phyloP scores from a whole-genome alignment of 2,329 filamentous ascomycete species.

The Verticillium nubilum region DNA sequence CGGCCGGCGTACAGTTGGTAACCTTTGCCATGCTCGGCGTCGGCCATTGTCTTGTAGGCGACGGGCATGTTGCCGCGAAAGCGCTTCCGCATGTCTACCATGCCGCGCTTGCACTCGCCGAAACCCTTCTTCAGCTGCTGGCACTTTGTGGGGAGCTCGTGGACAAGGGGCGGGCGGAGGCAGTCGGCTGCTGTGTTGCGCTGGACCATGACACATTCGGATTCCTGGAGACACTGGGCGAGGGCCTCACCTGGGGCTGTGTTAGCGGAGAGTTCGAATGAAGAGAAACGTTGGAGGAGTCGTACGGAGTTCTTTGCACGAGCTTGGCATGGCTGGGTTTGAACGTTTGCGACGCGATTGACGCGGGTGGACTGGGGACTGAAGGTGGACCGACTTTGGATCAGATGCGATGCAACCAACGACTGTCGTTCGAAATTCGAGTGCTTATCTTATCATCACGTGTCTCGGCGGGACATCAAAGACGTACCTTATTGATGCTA shows the following conservation, averaged over 20 bases:
- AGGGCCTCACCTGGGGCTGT: slow-evolving; percentile 69
- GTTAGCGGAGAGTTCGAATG: slow-evolving; percentile 12
- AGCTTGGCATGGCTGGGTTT: slow-evolving; percentile 70
- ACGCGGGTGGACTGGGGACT: not conserved
- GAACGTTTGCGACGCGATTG: not conserved
- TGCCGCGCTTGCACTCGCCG: slow-evolving; percentile 89
- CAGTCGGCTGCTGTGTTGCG: slow-evolving; percentile 85
- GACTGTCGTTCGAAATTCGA: not conserved
- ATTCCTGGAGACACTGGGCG: slow-evolving; percentile 91
- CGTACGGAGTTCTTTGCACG: slow-evolving; percentile 94
- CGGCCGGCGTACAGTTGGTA: slow-evolving; percentile 77
- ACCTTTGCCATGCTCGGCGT: slow-evolving; percentile 52
- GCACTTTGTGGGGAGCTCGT: slow-evolving; percentile 80
- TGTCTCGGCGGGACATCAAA: not conserved
- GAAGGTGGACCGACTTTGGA: slow-evolving; percentile 1
- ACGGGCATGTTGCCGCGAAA: slow-evolving; percentile 93
- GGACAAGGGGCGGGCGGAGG: slow-evolving; percentile 73
- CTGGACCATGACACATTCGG: slow-evolving; percentile 91
- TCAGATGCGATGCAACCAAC: not conserved
- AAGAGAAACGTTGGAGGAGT: too few species aligned
- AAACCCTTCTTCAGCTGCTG: slow-evolving; percentile 91
- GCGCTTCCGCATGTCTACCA: slow-evolving; percentile 98
- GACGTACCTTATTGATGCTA: not conserved
- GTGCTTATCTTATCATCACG: not conserved
- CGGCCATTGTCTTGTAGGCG: slow-evolving; percentile 54